Evolutionary conservation across 352 stramenopile genomes (phyloP).

Genomic region (Globisporangium canariense): DNA sequence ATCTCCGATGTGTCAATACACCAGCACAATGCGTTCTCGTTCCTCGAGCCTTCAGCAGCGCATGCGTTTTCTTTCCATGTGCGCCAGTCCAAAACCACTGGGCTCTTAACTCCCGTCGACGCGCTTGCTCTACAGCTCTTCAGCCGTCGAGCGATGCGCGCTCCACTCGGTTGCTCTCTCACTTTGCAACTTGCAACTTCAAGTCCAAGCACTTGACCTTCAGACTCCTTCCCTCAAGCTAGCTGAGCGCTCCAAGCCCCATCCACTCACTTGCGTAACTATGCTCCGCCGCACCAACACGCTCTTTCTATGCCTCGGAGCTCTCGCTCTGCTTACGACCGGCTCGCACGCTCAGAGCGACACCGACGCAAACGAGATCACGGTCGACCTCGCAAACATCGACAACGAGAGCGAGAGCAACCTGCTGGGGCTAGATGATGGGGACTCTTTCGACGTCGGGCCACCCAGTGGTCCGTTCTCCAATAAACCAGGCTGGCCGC

Average conservation of each 20-base stretch:
- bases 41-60: not conserved
- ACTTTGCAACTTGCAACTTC: conserved; percentile 7
- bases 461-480: conserved; percentile 7
- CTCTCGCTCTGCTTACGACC: not conserved
- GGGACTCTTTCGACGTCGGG: not conserved
- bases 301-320: conserved; percentile 3
- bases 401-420: not conserved
- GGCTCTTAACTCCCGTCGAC: not conserved
- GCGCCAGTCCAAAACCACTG: conserved; percentile 2
- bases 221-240: too few relatives aligned
- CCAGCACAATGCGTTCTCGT: not conserved
- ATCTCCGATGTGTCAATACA: not conserved
- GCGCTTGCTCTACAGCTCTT: not conserved
- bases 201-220: conserved; percentile 6
- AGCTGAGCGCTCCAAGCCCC: too few relatives aligned
- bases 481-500: conserved; percentile 8
- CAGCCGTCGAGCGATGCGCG: too few relatives aligned
- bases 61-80: not conserved
- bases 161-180: not conserved
- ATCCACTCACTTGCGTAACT: too few relatives aligned
- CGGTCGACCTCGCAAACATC: not conserved
- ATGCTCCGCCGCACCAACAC: conserved; percentile 1
- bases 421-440: not conserved
- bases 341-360: not conserved
- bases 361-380: not conserved